phyloP scores from a whole-genome alignment of 441 rosid genomes.

The Erodium texanum region DNA sequence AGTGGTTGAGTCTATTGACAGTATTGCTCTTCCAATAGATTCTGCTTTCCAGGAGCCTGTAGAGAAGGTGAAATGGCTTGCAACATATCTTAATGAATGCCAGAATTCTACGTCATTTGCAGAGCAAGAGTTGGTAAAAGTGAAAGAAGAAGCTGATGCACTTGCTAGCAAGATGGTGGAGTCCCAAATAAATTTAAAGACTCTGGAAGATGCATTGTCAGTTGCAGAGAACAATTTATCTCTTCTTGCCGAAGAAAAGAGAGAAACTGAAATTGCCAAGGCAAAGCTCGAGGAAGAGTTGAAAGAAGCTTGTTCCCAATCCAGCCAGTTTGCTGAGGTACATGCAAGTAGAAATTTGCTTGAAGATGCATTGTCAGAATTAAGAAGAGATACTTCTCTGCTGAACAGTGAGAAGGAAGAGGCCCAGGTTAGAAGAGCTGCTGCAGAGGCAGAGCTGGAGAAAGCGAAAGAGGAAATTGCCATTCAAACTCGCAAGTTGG shows the following conservation, averaged over 20 bases:
- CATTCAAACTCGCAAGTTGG: conserved; percentile 40
- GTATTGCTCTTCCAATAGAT: conserved; percentile 41
- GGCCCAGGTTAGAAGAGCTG: conserved; percentile 41
- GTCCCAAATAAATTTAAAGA: conserved; percentile 35
- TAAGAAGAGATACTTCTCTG: conserved; percentile 43
- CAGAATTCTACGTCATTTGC: conserved; percentile 41
- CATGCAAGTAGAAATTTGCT: conserved; percentile 40
- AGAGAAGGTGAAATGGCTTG: conserved; percentile 59
- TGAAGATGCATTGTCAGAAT: conserved; percentile 55
- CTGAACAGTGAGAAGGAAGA: conserved; percentile 62
- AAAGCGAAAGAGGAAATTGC: conserved; percentile 41
- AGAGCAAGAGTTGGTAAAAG: conserved; percentile 47
- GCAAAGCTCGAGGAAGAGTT: conserved; percentile 45
- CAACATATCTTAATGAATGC: conserved; percentile 41
- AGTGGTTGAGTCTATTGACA: conserved; percentile 43
- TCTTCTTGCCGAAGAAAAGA: conserved; percentile 18
- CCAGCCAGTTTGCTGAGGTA: conserved; percentile 47
- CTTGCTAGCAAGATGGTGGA: conserved; percentile 48
- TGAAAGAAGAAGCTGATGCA: conserved; percentile 37
- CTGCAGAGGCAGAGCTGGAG: conserved; percentile 46
- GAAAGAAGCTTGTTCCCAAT: conserved; percentile 43
- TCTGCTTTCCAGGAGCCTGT: conserved; percentile 41
- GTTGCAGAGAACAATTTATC: conserved; percentile 14
- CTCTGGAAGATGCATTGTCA: conserved; percentile 52
- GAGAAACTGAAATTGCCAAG: conserved; percentile 16